phyloP scores from a whole-genome alignment of 192 early-diverging fungal genomes.

The Spizellomyces sp. region DNA sequence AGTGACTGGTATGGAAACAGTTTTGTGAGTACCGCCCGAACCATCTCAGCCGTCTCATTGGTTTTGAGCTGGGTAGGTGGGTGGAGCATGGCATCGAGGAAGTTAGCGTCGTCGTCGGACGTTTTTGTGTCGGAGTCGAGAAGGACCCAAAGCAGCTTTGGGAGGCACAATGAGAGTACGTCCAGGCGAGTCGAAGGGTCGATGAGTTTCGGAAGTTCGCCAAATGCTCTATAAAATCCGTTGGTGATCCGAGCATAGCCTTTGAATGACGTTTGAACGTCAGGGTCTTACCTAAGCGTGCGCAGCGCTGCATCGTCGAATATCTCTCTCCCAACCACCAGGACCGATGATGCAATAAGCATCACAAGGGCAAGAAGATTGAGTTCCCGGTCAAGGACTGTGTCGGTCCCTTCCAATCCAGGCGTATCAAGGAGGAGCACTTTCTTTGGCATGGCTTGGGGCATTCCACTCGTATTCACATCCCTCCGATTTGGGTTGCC shows the following conservation, averaged over 20 bases:
- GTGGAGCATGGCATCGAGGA: conserved; percentile 14
- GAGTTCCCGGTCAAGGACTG: background rate
- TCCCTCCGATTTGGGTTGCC: no score
- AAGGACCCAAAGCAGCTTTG: conserved; percentile 9
- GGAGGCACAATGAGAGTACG: background rate
- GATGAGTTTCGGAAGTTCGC: conserved; percentile 6
- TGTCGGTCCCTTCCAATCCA: conserved; percentile 6
- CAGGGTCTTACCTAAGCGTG: background rate
- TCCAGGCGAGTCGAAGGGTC: conserved; percentile 18
- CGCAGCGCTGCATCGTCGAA: no score
- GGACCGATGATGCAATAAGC: conserved; percentile 2
- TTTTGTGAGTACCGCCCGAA: conserved; percentile 15
- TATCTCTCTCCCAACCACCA: background rate
- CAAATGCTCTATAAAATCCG: background rate
- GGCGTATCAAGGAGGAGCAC: conserved; percentile 9
- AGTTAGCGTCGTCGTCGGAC: background rate
- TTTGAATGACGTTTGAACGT: no score
- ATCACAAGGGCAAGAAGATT: conserved; percentile 3
- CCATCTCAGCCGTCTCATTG: background rate
- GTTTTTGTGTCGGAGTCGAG: conserved; percentile 4
- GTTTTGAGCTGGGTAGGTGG: background rate
- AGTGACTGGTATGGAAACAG: conserved; percentile 9
- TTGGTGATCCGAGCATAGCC: no score
- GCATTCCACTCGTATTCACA: no score
- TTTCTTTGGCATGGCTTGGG: background rate